Percentiles rank a stretch among this genome's conserved stretches.
phyloP scores from a whole-genome alignment of 495 filamentous ascomycete genomes.

The Friedmanniomyces endolithicus region DNA sequence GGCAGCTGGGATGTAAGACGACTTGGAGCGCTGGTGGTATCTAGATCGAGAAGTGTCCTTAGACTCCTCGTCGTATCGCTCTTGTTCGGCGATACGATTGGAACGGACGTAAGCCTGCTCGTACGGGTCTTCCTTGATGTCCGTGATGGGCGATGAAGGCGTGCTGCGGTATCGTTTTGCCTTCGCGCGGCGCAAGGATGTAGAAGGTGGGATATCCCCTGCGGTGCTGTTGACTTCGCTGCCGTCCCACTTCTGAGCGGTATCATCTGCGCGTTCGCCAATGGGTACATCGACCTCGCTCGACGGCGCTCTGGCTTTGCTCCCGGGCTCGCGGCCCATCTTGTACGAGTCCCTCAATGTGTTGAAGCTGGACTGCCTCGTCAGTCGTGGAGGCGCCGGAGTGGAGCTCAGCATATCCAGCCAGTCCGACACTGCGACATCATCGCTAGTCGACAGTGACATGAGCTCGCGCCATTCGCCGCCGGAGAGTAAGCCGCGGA shows the following conservation, averaged over 20 bases:
- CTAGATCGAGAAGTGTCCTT: background rate
- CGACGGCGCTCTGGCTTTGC: constrained; percentile 38
- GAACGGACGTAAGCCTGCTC: constrained; percentile 7
- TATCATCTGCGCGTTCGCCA: constrained; percentile 46
- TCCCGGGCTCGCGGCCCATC: constrained; percentile 9
- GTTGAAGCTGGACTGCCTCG: constrained; percentile 25
- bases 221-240: constrained; percentile 14
- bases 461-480: constrained; percentile 73
- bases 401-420: constrained; percentile 63
- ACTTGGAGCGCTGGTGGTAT: constrained; percentile 4
- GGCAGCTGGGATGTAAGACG: constrained; percentile 1
- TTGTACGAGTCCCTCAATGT: constrained; percentile 2
- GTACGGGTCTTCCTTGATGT: constrained; percentile 9
- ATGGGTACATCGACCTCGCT: constrained; percentile 56
- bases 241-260: constrained; percentile 28
- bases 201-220: constrained; percentile 2
- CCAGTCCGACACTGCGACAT: constrained; percentile 77
- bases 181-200: constrained; percentile 1
- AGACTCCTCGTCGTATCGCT: constrained; percentile 1
- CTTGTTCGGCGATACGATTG: background rate
- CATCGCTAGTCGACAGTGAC: constrained; percentile 54
- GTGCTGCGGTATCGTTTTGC: constrained; percentile 10
- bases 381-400: constrained; percentile 57
- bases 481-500: constrained; percentile 48
- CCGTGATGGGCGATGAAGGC: constrained; percentile 5